Evolutionary conservation across 2,329 filamentous ascomycete species (phyloP), one percentile per base, ranked within the genome.

Genomic region (Claviceps maximensis): DNA sequence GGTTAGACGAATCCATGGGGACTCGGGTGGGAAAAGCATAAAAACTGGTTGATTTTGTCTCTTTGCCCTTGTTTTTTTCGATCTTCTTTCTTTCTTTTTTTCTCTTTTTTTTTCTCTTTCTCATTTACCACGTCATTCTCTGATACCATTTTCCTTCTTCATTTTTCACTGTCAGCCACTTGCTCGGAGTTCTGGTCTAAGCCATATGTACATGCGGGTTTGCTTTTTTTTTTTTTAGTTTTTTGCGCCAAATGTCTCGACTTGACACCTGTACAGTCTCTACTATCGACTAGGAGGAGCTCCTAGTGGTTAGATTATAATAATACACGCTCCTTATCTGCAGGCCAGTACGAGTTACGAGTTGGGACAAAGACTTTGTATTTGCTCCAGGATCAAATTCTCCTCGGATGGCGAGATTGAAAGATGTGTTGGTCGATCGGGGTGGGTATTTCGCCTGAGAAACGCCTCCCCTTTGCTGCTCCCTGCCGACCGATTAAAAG

Each of bases 1-100:
- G 72, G 15, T 65, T 75, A 49, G 61, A 65, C 29, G 68, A 67
- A 63, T 67, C 58, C 59, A 8, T 33, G 13, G 29, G 49, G 29
- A 12, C 31, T 33, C 31, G 31, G 9, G 31, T 29, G 4, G 27
- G 27, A 29, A 29, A 29, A 29, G 27, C 27, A 29, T 29, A 8
- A 29, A 29, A 17, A 19, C 2, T n/a, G 38, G 17, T 19, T 40
- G 17, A 5, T 2, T 42, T 19, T 23, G 19, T 42, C 45, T 31
- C 45, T 31, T 25, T 31, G 10, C 40, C 45, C 29, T 41, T 46
- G 21, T 10, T 5, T 2, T 33, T 48, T 15, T 38, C 31, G 17
- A 4, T 33, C 25, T 21, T 19, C 12, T 25, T 13, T 46, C 23
- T 46, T 15, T 46, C 6, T 46, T 9, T 42, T 4, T 42, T 8